A percentile compares a stretch with the other conserved stretches of the same genome.
Evolutionary conservation across 225 moss, liverwort and hornwort species (phyloP).

Genomic region (Physcomitrellopsis africana): DNA sequence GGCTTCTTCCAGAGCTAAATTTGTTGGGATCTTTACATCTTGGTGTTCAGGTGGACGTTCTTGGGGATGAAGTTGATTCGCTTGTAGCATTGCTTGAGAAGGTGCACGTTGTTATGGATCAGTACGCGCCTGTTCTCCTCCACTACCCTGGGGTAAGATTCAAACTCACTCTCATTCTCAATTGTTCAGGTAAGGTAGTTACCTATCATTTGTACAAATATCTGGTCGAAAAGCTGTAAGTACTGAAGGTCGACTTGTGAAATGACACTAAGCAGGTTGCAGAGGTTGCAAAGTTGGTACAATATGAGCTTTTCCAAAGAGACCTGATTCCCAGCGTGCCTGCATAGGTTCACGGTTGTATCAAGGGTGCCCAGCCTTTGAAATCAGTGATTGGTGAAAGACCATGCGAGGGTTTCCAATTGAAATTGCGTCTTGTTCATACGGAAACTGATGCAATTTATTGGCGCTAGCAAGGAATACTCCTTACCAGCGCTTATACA

Average conservation of each 20-base stretch:
- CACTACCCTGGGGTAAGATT: constrained; percentile 74
- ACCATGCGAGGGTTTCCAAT: background rate
- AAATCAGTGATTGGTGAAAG: constrained; percentile 11
- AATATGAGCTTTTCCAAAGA: constrained; percentile 46
- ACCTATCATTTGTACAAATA: background rate
- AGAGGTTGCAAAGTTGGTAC: constrained; percentile 52
- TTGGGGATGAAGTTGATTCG: constrained; percentile 93
- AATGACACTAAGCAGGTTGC: constrained; percentile 44
- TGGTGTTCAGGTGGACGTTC: constrained; percentile 73
- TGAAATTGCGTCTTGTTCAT: background rate
- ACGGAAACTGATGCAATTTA: background rate
- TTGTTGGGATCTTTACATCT: constrained; percentile 9
- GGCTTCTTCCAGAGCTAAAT: constrained; percentile 9
- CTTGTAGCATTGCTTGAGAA: constrained; percentile 78
- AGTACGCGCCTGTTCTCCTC: constrained; percentile 71
- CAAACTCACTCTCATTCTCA: constrained; percentile 3
- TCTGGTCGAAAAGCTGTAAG: background rate
- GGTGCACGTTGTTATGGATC: constrained; percentile 67
- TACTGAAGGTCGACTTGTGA: constrained; percentile 19
- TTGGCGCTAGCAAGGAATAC: background rate
- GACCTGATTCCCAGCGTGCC: constrained; percentile 36
- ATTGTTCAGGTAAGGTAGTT: constrained; percentile 7
- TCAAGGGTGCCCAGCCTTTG: constrained; percentile 14
- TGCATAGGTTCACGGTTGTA: constrained; percentile 14
- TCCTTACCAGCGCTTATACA: background rate